These are phyloP conservation scores for Exophiala lecanii-corni DNA, from an alignment of 2,329 filamentous ascomycete genomes.

Conservation along the genomic window DNA sequence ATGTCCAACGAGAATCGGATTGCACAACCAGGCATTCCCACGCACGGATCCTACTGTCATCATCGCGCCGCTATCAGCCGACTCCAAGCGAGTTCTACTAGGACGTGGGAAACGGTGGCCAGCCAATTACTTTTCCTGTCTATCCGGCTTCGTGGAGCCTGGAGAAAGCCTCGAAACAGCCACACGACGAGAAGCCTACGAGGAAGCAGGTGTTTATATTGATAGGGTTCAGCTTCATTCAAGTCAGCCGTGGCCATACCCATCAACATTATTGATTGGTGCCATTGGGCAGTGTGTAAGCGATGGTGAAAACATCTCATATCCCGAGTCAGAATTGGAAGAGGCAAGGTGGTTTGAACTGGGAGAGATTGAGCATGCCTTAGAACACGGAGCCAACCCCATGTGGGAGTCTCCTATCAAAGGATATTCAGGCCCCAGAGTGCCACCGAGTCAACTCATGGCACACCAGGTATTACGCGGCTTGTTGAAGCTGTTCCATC, in stretches of 20 bases:
- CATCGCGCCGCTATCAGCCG: constrained; percentile 78
- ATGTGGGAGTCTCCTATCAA: constrained; percentile 18
- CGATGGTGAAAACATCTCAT: constrained; percentile 66
- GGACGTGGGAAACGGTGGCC: constrained; percentile 83
- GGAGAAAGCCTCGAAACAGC: constrained; percentile 80
- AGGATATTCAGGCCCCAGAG: constrained; percentile 12
- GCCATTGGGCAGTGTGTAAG: constrained; percentile 72
- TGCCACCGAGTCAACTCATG: constrained; percentile 16
- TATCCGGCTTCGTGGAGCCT: constrained; percentile 80
- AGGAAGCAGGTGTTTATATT: constrained; percentile 71
- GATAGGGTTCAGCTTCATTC: constrained; percentile 75
- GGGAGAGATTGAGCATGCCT: constrained; percentile 71
- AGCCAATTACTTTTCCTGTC: constrained; percentile 76
- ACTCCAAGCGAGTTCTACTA: constrained; percentile 71
- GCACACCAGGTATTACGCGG: constrained; percentile 15
- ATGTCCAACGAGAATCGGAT: constrained; percentile 74
- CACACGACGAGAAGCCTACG: constrained; percentile 76
- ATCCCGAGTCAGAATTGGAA: constrained; percentile 80
- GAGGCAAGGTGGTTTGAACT: constrained; percentile 82
- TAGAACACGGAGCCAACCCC: constrained; percentile 37
- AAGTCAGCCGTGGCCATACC: constrained; percentile 82
- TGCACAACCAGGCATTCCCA: constrained; percentile 88
- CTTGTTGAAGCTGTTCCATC: constrained; percentile 13
- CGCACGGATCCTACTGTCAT: constrained; percentile 95
- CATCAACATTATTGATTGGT: constrained; percentile 75